Evolutionary conservation across 306 rosid species (phyloP).

Genomic region (Senna siamea): DNA sequence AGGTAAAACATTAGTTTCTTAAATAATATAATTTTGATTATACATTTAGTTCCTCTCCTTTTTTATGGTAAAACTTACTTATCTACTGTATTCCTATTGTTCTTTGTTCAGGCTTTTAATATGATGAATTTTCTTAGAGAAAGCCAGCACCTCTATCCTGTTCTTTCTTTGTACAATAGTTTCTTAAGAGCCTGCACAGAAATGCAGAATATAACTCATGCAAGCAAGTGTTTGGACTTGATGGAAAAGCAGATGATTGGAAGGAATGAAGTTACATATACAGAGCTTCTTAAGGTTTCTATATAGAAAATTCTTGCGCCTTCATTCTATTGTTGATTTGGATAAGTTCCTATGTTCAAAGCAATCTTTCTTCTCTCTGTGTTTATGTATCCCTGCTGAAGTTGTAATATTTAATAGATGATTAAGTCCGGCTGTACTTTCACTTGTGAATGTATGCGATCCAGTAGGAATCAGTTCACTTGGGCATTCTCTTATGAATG

Average conservation of each 20-base stretch:
- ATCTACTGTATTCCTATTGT: constrained; percentile 34
- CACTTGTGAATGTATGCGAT: neutral
- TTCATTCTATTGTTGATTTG: constrained; percentile 30
- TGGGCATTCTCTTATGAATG: constrained; percentile 20
- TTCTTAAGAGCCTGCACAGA: constrained; percentile 61
- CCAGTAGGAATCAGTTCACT: constrained; percentile 16
- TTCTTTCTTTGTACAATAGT: constrained; percentile 56
- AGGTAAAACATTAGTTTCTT: constrained; percentile 55
- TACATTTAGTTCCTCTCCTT: constrained; percentile 28
- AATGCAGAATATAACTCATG: constrained; percentile 51
- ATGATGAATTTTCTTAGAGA: constrained; percentile 63
- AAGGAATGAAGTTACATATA: constrained; percentile 75
- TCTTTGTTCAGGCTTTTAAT: constrained; percentile 65
- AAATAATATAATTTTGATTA: constrained; percentile 15
- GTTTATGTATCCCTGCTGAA: constrained; percentile 19
- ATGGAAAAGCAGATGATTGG: constrained; percentile 78
- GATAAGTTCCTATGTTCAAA: constrained; percentile 3
- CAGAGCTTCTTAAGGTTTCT: constrained; percentile 75
- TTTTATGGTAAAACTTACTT: constrained; percentile 21
- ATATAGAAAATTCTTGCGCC: constrained; percentile 31
- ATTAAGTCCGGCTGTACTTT: constrained; percentile 28
- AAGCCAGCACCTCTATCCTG: constrained; percentile 50
- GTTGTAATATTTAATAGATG: constrained; percentile 19
- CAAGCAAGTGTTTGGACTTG: constrained; percentile 72
- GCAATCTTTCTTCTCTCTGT: neutral